These are phyloP conservation scores for Brassica nigra DNA, from an alignment of 345 rosid species.

Conservation along the genomic window DNA sequence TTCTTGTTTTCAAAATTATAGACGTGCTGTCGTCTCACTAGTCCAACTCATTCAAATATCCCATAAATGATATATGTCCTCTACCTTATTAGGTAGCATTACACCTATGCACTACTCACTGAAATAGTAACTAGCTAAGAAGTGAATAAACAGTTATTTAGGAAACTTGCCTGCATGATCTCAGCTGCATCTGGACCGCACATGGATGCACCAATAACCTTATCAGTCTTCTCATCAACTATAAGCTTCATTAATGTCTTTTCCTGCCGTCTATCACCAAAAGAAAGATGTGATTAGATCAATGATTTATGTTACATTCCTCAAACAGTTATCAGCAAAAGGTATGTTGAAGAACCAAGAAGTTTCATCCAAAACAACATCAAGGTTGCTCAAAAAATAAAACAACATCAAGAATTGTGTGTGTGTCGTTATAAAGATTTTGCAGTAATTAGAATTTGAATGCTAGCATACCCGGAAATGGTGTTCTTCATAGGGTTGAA, in stretches of 20 bases:
- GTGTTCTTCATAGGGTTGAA: slow-evolving; percentile 98
- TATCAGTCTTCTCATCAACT: slow-evolving; percentile 88
- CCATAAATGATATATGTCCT: neutral
- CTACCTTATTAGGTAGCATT: neutral
- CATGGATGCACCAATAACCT: slow-evolving; percentile 97
- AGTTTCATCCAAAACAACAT: neutral
- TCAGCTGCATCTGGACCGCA: slow-evolving; percentile 98
- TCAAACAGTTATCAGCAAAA: slow-evolving; percentile 3
- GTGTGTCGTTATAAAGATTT: neutral
- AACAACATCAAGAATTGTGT: slow-evolving; percentile 3
- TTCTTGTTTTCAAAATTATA: neutral
- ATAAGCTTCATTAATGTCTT: slow-evolving; percentile 88
- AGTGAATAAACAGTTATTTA: neutral
- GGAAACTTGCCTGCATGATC: slow-evolving; percentile 75
- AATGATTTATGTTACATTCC: neutral
- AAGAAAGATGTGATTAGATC: slow-evolving; percentile 19
- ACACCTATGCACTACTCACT: neutral
- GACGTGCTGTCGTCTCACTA: neutral
- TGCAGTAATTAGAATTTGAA: neutral
- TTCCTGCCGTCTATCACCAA: slow-evolving; percentile 82
- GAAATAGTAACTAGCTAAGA: neutral
- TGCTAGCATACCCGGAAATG: slow-evolving; percentile 76
- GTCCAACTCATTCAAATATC: neutral
- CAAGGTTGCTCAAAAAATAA: neutral
- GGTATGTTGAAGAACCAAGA: slow-evolving; percentile 6